Base-by-base conservation (phyloP, 352 stramenopile species). In the Phytophthora cryptogea region DNA sequence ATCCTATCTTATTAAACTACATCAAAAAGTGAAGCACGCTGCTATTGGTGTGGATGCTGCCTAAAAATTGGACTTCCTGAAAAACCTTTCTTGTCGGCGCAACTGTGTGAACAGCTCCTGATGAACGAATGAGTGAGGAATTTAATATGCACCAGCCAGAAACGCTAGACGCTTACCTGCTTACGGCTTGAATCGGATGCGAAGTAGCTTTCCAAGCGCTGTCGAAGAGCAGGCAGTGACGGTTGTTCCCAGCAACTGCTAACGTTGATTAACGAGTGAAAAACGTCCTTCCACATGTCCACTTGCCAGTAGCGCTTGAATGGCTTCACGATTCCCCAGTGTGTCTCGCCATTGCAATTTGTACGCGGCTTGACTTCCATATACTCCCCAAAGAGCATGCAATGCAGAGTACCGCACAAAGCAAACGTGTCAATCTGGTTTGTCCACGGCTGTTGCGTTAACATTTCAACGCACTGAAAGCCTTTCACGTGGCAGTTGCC, bases 381-480 rank as follows among this genome's bases (percentile, higher is more conserved):
- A 65, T 94, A 96, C 8, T 88, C 72, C 23, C 86, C 86, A 36
- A 92, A 94, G 2, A 96, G 72, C 75, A 96, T 80, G 59, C 85
- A 94, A 47, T 96, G 78, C 7, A 83, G 57, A 2, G 83, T 94
- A 5, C 68, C 83, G 32, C 77, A 86, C 31, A 96, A 72, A 4
- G 86, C 87, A 49, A 96, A 96, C 13, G 84, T 83, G 54, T 96
- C 87, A 45, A 96, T 91, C 69, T 96, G 87, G 9, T 84, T 67
- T 17, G 77, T 92, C 87, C 87, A 96, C 17, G 82, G 82, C 11
- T 60, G 67, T 5, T 76, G 74, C 3, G 77, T 86, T 20, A 92
- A 60, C 87, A 96, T 96, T 61, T 96, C 87, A 23, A 92, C 67
- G 23, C 73, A 89, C 66, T 94, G 80, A 44, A 96, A 96, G 5